These are phyloP conservation scores for Pseudotsuga menziesii DNA, from an alignment of 75 land plant species.

Conservation along the genomic window DNA sequence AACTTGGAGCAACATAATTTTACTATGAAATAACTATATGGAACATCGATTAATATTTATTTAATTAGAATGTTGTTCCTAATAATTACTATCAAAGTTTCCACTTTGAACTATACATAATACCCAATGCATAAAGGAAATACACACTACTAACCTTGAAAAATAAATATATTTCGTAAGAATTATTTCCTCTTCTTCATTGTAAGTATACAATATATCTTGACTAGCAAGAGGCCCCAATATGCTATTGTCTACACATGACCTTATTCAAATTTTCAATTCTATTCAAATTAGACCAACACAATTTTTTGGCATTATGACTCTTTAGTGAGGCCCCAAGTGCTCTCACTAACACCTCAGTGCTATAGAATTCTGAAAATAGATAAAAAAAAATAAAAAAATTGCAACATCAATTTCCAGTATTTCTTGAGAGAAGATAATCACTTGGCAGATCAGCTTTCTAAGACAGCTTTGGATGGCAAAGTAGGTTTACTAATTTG, in stretches of 20 bases:
- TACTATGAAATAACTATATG: neutral
- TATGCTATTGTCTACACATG: constrained; percentile 13
- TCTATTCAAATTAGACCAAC: neutral
- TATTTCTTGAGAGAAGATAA: no score
- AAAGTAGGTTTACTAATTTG: no score
- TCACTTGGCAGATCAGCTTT: no score
- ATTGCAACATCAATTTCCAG: no score
- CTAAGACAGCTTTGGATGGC: no score
- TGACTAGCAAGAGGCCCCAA: constrained; percentile 3
- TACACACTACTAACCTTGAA: constrained; percentile 3
- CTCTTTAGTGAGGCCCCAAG: no score
- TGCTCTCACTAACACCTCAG: no score
- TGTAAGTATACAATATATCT: constrained; percentile 23
- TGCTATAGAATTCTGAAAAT: no score
- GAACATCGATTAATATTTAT: neutral
- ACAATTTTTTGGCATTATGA: no score
- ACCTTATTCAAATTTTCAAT: neutral
- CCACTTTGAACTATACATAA: neutral
- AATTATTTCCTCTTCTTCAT: constrained; percentile 16
- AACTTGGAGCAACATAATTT: neutral
- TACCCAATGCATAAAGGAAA: neutral
- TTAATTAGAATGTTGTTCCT: neutral
- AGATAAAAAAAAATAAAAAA: no score
- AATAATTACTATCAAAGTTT: neutral
- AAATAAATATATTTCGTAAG: constrained; percentile 15